Evolutionary conservation across 768 basidiomycete species (phyloP).

Genomic region (Lactifluus pinguis): DNA sequence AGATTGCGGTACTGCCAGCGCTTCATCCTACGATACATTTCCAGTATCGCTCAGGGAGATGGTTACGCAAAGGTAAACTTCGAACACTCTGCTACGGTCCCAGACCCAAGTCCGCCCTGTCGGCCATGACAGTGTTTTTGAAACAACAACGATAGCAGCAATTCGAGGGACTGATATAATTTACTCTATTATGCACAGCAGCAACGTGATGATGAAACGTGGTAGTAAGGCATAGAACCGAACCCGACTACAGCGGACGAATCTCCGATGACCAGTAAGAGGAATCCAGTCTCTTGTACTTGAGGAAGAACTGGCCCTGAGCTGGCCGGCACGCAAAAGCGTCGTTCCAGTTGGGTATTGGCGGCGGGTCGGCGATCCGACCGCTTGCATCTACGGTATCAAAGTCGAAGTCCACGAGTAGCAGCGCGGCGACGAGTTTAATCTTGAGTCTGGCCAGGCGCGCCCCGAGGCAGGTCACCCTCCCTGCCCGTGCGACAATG

Average conservation of each 20-base stretch:
- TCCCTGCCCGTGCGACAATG: constrained; percentile 36
- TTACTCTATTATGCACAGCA: not conserved
- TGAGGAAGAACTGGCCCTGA: constrained; percentile 43
- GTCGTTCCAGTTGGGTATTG: constrained; percentile 74
- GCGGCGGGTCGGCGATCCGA: constrained; percentile 34
- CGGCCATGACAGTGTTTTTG: not conserved
- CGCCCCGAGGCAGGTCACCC: constrained; percentile 61
- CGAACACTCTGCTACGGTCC: not conserved
- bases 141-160: no score
- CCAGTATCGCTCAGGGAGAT: not conserved
- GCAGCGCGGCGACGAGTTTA: constrained; percentile 60
- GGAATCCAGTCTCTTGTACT: constrained; percentile 27
- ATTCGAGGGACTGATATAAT: not conserved
- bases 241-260: not conserved
- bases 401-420: constrained; percentile 56
- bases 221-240: not conserved
- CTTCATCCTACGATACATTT: not conserved
- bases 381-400: constrained; percentile 47
- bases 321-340: constrained; percentile 57
- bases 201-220: not conserved
- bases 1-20: not conserved
- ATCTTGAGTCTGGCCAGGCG: constrained; percentile 67
- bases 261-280: not conserved
- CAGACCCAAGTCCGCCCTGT: not conserved
- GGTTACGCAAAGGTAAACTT: not conserved